Evolutionary conservation across 768 basidiomycete species (phyloP), one percentile per base, ranked within the genome.

Genomic region (Boletus reticuloceps): DNA sequence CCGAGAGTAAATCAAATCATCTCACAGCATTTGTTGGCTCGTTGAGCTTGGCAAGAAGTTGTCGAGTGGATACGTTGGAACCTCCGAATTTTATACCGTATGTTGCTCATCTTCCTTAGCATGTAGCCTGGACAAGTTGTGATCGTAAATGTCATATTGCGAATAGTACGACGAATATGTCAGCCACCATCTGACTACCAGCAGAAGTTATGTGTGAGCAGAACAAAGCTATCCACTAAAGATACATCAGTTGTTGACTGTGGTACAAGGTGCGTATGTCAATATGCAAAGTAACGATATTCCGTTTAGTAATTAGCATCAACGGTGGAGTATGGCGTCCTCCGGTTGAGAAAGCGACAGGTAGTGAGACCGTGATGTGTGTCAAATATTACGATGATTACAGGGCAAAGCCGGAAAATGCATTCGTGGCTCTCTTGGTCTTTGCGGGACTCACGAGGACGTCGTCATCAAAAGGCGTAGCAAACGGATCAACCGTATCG

Each of bases 401-500:
- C 42, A 75, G 36, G 5, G 75, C 75, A 47, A 70, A 46, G 13
- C 65, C 70, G 9, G 64, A 47, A 58, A 84, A 84, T 3, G 84
- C 82, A 68, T 85, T 84, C 53, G 79, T 79, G 57, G 75, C 74
- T 61, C 78, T 80, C 73, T 77, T 79, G 56, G 70, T 64, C 60
- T 63, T 67, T 4, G 58, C 52, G 14, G 72, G 64, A 37, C 59
- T 59, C 46, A 60, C 64, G 34, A 75, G 69, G 54, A 80, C 76
- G 65, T 88, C 86, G 64, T 89, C 88, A 68, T 91, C 89, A 69
- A 91, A 91, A 9, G 89, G 89, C 48, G 88, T 89, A 54, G 82
- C 79, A 64, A 91, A 91, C 50, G 88, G 89, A 64, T 82, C 68
- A 44, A 64, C 57, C 44, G 56, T 31, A 10, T 55, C 62, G 46